These are phyloP conservation scores for Vigna reflexopilosa DNA, from an alignment of 306 rosid species.

Conservation along the genomic window DNA sequence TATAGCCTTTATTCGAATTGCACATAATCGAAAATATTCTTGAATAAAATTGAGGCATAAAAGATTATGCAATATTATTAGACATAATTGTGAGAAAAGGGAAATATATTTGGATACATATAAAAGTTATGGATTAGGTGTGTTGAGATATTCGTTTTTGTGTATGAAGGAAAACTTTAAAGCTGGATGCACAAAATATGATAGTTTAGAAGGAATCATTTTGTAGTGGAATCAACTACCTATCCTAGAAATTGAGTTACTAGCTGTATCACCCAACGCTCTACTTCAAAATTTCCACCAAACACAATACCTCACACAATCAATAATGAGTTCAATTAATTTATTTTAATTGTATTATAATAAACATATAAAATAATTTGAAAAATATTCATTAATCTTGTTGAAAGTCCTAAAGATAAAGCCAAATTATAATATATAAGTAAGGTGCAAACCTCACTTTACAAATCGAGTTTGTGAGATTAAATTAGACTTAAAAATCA, in stretches of 20 bases:
- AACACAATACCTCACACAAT: no score
- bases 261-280: not conserved
- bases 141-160: not conserved
- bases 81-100: not conserved
- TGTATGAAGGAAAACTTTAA: slow-evolving; percentile 21
- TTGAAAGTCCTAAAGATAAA: no score
- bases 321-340: no score
- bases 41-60: not conserved
- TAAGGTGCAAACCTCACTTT: no score
- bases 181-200: slow-evolving; percentile 35
- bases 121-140: slow-evolving; percentile 1
- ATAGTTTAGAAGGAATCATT: slow-evolving; percentile 22
- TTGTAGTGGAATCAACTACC: slow-evolving; percentile 31
- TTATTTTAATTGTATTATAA: no score
- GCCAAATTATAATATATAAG: no score
- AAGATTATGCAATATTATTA: not conserved
- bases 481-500: no score
- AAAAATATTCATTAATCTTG: no score
- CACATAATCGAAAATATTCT: not conserved
- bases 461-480: no score
- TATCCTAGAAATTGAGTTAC: slow-evolving; percentile 15
- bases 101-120: not conserved
- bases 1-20: not conserved
- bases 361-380: no score
- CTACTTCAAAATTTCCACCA: not conserved